Conservation (phyloP, 139 green algal genomes). For the Chlorella sp. region DNA sequence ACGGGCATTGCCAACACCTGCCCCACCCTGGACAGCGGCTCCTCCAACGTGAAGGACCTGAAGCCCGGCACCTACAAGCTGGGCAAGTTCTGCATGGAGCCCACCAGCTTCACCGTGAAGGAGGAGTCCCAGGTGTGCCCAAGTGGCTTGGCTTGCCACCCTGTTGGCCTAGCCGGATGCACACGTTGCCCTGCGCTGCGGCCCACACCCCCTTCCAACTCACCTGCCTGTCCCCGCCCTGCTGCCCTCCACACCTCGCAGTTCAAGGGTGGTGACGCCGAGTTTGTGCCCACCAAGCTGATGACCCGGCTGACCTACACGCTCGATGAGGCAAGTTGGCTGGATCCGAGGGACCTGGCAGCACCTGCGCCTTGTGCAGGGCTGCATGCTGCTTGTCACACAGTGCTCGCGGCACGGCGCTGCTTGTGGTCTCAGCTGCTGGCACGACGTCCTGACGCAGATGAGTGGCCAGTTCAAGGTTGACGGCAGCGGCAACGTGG, state of each 20-base stretch:
- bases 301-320: conserved; percentile 99
- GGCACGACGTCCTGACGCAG: conserved; percentile 43
- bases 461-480: conserved; percentile 91
- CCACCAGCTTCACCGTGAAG: conserved; percentile 95
- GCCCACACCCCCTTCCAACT: too few relatives aligned
- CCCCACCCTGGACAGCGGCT: conserved; percentile 87
- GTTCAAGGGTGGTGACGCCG: conserved; percentile 85
- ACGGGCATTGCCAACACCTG: conserved; percentile 99
- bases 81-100: conserved; percentile 98
- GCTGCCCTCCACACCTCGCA: not conserved
- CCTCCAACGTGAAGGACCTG: conserved; percentile 84
- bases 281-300: conserved; percentile 99
- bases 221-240: too few relatives aligned
- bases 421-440: not conserved
- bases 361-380: too few relatives aligned
- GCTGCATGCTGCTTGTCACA: too few relatives aligned
- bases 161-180: not conserved
- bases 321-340: conserved; percentile 82
- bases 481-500: conserved; percentile 84
- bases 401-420: not conserved
- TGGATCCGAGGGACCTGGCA: too few relatives aligned
- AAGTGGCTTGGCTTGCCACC: not conserved
- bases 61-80: conserved; percentile 95
- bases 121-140: conserved; percentile 71
- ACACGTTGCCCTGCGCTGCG: not conserved